phyloP scores from a whole-genome alignment of 768 basidiomycete species.

The Boletus tomentosulus region DNA sequence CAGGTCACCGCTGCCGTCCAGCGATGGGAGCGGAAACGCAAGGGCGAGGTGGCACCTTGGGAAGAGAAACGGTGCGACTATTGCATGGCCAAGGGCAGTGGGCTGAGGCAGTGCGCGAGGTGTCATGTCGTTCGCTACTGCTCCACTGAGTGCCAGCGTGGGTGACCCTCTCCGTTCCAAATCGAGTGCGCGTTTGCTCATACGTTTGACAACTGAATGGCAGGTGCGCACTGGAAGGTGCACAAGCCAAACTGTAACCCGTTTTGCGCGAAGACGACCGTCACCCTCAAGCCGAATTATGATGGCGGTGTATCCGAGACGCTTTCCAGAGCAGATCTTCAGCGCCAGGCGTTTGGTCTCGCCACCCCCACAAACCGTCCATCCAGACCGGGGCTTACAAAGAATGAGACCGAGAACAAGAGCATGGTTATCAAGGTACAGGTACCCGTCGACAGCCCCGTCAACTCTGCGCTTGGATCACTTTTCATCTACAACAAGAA shows the following conservation, averaged over 20 bases:
- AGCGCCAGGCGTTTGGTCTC: conserved; percentile 29
- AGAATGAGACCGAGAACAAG: conserved; percentile 31
- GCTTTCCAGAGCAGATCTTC: conserved; percentile 28
- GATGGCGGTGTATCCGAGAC: conserved; percentile 4
- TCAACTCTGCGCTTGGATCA: conserved; percentile 14
- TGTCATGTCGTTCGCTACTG: conserved; percentile 51
- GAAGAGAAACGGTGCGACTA: conserved; percentile 43
- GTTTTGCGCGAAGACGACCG: conserved; percentile 40
- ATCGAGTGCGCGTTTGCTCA: background rate
- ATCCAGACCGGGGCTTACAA: conserved; percentile 17
- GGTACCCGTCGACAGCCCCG: conserved; percentile 31
- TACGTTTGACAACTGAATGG: background rate
- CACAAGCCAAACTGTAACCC: conserved; percentile 48
- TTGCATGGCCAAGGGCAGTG: conserved; percentile 29
- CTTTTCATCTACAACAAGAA: conserved; percentile 51
- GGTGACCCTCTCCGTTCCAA: conserved; percentile 12
- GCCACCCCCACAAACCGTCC: conserved; percentile 18
- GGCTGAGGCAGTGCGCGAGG: conserved; percentile 40
- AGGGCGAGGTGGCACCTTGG: conserved; percentile 39
- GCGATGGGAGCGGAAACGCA: conserved; percentile 46
- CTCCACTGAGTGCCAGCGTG: conserved; percentile 52
- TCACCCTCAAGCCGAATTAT: conserved; percentile 47
- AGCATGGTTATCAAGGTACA: conserved; percentile 53
- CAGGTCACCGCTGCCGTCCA: conserved; percentile 40
- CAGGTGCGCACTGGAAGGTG: conserved; percentile 44